phyloP scores from a whole-genome alignment of 805 yeast species.

The Saccharomycopsis fibuligera region DNA sequence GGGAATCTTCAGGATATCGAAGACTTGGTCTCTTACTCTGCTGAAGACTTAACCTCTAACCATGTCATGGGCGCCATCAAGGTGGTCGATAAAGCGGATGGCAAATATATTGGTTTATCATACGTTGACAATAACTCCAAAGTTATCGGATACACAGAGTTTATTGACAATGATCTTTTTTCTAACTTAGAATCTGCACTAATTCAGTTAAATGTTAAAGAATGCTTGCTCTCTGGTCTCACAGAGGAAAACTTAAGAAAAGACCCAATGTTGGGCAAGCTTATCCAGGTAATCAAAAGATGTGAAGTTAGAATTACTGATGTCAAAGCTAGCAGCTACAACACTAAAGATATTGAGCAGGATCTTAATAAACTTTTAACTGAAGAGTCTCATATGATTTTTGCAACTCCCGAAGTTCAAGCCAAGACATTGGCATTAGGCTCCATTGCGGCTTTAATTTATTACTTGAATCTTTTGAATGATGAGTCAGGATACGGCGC shows the following conservation, averaged over 20 bases:
- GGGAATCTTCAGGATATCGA: constrained; percentile 82
- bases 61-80: constrained; percentile 31
- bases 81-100: constrained; percentile 31
- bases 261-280: constrained; percentile 56
- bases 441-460: constrained; percentile 62
- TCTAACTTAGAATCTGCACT: constrained; percentile 81
- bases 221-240: constrained; percentile 55
- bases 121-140: constrained; percentile 68
- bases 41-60: constrained; percentile 28
- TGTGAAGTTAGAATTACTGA: constrained; percentile 71
- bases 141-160: constrained; percentile 66
- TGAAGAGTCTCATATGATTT: constrained; percentile 29
- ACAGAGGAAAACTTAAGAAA: constrained; percentile 31
- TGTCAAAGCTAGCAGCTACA: constrained; percentile 50
- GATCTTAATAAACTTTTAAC: constrained; percentile 46
- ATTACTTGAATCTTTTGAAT: constrained; percentile 58
- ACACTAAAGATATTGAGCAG: constrained; percentile 63
- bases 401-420: constrained; percentile 50
- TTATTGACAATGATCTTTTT: constrained; percentile 80
- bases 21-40: constrained; percentile 49
- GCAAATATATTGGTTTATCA: constrained; percentile 64
- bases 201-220: constrained; percentile 86
- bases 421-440: constrained; percentile 47
- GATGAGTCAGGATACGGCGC: constrained; percentile 50
- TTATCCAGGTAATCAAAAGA: constrained; percentile 66